A percentile compares a stretch with the other conserved stretches of the same genome.
Evolutionary conservation across 1,284 basidiomycete species (phyloP).

Genomic region (Austropuccinia psidii): DNA sequence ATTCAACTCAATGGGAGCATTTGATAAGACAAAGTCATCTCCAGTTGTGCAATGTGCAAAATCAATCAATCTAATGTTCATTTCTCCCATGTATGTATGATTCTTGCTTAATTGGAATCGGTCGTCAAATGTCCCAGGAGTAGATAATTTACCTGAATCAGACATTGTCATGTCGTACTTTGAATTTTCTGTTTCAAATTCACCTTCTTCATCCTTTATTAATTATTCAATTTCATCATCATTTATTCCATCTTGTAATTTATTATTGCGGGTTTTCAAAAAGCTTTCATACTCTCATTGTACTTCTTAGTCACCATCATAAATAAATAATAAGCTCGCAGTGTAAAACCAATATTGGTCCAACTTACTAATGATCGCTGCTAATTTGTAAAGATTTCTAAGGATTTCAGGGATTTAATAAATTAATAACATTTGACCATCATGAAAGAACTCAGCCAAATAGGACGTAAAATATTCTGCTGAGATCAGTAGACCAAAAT

Average conservation of each 20-base stretch:
- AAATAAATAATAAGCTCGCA: slow-evolving; percentile 90
- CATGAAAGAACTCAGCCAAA: slow-evolving; percentile 71
- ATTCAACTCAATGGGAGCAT: slow-evolving; percentile 37
- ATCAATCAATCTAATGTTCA: slow-evolving; percentile 92
- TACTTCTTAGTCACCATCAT: slow-evolving; percentile 75
- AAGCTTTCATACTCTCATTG: slow-evolving; percentile 18
- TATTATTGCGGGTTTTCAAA: too few relatives aligned
- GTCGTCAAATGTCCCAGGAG: too few relatives aligned
- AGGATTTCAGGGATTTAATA: slow-evolving; percentile 87
- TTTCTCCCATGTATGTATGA: too few relatives aligned
- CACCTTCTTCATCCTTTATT: too few relatives aligned
- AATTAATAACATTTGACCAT: slow-evolving; percentile 72
- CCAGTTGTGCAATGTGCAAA: slow-evolving; percentile 98
- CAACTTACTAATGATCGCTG: slow-evolving; percentile 75
- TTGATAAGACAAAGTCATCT: slow-evolving; percentile 67
- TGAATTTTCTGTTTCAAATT: too few relatives aligned
- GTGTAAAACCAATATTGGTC: slow-evolving; percentile 96
- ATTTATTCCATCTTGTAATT: too few relatives aligned
- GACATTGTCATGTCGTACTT: too few relatives aligned
- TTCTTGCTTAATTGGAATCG: too few relatives aligned
- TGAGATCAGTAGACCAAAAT: slow-evolving; percentile 81
- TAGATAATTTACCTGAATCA: too few relatives aligned
- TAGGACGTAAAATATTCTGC: slow-evolving; percentile 74
- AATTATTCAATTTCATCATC: too few relatives aligned
- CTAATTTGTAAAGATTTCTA: slow-evolving; percentile 83